A percentile compares a stretch with the other conserved stretches of the same genome.
These are phyloP conservation scores for Protea cynaroides DNA, from an alignment of 164 flowering plant species.

Conservation along the genomic window DNA sequence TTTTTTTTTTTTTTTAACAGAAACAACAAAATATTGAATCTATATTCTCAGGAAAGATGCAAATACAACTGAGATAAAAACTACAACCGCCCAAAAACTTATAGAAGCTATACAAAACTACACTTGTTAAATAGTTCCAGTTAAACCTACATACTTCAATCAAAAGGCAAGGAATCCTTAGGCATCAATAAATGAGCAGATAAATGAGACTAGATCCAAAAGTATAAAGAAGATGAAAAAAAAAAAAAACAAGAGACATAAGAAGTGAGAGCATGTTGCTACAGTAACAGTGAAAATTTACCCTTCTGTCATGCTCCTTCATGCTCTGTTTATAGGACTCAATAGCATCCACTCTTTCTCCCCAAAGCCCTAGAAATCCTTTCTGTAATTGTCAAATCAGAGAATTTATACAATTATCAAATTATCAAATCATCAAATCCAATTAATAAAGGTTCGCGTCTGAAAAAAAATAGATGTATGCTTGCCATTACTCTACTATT, in stretches of 20 bases:
- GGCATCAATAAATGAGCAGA: not conserved
- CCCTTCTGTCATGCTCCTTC: conserved; percentile 53
- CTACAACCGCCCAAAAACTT: no score
- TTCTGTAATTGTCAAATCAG: conserved; percentile 31
- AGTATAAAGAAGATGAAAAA: not conserved
- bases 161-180: no score
- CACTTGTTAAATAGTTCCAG: no score
- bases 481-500: not conserved
- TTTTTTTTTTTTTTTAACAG: no score
- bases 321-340: conserved; percentile 61
- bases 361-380: conserved; percentile 82
- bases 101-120: no score
- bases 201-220: not conserved
- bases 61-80: no score
- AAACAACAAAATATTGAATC: no score
- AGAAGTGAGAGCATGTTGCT: not conserved
- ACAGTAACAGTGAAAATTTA: conserved; percentile 18
- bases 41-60: no score
- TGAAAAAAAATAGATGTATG: not conserved
- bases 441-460: no score
- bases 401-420: not conserved
- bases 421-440: not conserved
- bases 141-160: no score
- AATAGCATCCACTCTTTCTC: conserved; percentile 73
- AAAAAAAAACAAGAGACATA: not conserved